Base-by-base conservation (phyloP, 352 stramenopile genomes). In the Phytophthora ohioensis region DNA sequence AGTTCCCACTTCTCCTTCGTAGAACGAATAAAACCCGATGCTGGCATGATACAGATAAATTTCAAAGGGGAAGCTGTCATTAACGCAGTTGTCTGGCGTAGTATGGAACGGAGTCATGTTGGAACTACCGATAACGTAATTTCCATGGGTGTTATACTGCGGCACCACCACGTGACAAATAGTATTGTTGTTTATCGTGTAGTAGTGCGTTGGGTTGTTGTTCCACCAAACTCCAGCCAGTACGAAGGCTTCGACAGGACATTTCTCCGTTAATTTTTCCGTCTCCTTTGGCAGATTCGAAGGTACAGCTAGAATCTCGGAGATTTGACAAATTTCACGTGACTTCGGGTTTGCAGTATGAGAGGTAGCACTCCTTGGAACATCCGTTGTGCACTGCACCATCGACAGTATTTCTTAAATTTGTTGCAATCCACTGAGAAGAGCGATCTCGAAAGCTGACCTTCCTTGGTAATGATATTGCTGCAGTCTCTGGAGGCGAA, bases 211-310 rank as follows among this genome's bases (percentile, higher is more conserved):
- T 3, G 56, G 36, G 9, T 57, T 34, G 12, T 57, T n/a, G 34
- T 68, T 68, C 69, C 57, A 68, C 53, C 64, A 76, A 3, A 69
- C 48, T 32, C 54, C 48, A 7, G 67, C 67, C 21, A 74, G 54
- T 5, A 69, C 39, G 34, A 62, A 62, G 10, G 52, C 53, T 36
- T 57, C 12, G 15, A 69, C 39, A 6, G 46, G 53, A 34, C 67
- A 74, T 10, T 46, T 15, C 2, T 57, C 46, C 10, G 17, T 35
- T n/a, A 74, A 11, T 12, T 62, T 48, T 10, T 45, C 17, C 1
- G 31, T 65, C 36, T 57, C 32, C 31, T 57, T 59, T 1, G 32
- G 35, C 21, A 36, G 5, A 12, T 62, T 36, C 13, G n/a, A 27
- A 13, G 39, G 36, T 1, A 61, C 41, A 12, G 60, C 41, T 13